Evolutionary conservation across 1,284 basidiomycete genomes (phyloP).

Genomic region (Puccinia horiana): DNA sequence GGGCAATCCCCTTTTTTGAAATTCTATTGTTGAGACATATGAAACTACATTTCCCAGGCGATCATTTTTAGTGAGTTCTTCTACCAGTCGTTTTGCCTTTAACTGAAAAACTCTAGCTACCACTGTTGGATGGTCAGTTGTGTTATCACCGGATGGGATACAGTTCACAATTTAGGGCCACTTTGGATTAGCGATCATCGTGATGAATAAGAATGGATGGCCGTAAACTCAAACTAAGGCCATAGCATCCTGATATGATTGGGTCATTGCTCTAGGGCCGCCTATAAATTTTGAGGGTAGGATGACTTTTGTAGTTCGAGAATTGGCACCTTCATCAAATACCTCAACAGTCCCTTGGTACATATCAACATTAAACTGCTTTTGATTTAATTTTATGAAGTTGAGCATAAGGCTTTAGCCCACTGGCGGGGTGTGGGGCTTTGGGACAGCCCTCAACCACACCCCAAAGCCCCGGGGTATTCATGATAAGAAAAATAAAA

Average conservation of each 20-base stretch:
- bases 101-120: constrained; percentile 62
- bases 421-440: no score
- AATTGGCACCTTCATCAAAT: no score
- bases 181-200: constrained; percentile 60
- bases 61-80: constrained; percentile 51
- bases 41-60: constrained; percentile 59
- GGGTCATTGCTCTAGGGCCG: constrained; percentile 58
- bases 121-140: constrained; percentile 62
- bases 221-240: constrained; percentile 58
- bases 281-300: constrained; percentile 59
- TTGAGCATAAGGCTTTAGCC: no score
- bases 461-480: no score
- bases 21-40: constrained; percentile 63
- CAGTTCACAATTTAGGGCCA: constrained; percentile 61
- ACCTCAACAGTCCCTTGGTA: no score
- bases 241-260: constrained; percentile 60
- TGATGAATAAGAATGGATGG: constrained; percentile 60
- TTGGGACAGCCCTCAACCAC: no score
- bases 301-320: no score
- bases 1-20: constrained; percentile 64
- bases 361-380: constrained; percentile 53
- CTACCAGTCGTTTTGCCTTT: constrained; percentile 59
- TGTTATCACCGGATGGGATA: constrained; percentile 60
- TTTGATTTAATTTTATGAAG: neutral
- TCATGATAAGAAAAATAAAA: no score